These are phyloP conservation scores for Pseudoturritis turrita DNA, from an alignment of 345 rosid genomes.

Conservation along the genomic window DNA sequence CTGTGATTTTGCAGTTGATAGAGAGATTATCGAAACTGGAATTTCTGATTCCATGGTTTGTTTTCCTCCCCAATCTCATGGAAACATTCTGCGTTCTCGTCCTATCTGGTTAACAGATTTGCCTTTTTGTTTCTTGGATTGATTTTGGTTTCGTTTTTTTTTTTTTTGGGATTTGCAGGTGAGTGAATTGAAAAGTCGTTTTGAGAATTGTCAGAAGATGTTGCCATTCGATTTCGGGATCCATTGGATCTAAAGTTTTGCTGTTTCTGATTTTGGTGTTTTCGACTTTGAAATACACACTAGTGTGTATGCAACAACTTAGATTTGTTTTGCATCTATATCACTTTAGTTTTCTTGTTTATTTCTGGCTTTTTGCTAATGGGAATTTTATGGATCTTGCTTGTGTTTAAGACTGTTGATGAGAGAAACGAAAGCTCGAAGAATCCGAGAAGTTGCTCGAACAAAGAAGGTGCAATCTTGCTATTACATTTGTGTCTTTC, in stretches of 20 bases:
- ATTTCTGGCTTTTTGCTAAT: neutral
- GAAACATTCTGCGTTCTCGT: neutral
- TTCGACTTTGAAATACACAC: neutral
- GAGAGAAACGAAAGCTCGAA: constrained; percentile 59
- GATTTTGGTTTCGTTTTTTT: neutral
- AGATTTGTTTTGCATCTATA: neutral
- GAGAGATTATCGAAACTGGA: constrained; percentile 71
- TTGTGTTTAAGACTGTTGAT: constrained; percentile 56
- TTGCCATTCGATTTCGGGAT: constrained; percentile 57
- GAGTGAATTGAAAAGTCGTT: constrained; percentile 51
- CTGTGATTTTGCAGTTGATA: constrained; percentile 38
- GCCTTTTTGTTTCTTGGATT: neutral
- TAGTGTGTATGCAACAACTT: neutral
- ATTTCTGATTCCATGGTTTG: constrained; percentile 59
- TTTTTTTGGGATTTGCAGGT: constrained; percentile 27
- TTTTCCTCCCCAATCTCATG: neutral
- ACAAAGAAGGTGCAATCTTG: constrained; percentile 46
- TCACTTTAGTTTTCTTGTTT: neutral
- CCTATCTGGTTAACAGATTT: too few species aligned
- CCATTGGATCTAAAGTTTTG: constrained; percentile 39
- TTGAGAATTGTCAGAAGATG: constrained; percentile 80
- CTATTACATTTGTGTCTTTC: neutral
- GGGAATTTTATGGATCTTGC: neutral
- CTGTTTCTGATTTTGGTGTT: neutral
- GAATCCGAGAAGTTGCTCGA: constrained; percentile 54